Percentiles rank a stretch among this genome's conserved stretches.
Evolutionary conservation across 2,329 filamentous ascomycete species (phyloP).

Genomic region (Sordariomycetes sp.): DNA sequence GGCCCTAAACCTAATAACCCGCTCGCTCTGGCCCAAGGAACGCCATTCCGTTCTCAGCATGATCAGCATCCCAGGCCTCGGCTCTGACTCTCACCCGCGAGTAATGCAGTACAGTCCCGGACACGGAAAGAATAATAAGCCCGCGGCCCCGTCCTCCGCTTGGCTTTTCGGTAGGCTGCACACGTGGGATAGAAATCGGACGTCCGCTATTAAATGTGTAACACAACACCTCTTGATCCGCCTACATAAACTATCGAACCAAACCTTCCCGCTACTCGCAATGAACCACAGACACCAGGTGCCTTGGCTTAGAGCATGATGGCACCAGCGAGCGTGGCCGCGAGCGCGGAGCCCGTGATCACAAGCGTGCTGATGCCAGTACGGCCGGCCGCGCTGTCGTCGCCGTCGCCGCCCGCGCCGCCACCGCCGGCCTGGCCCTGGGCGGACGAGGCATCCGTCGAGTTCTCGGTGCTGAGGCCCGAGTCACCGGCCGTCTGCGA

Average conservation of each 20-base stretch:
- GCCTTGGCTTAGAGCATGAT: constrained; percentile 22
- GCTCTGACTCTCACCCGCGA: too few relatives aligned
- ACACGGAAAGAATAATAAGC: too few relatives aligned
- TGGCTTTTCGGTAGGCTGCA: background rate
- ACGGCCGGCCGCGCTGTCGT: background rate
- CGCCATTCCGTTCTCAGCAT: too few relatives aligned
- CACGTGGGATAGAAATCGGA: background rate
- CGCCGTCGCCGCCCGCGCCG: constrained; percentile 14
- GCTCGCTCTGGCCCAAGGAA: too few relatives aligned
- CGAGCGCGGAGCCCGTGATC: constrained; percentile 20
- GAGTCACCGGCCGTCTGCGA: constrained; percentile 40
- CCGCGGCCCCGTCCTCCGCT: too few relatives aligned
- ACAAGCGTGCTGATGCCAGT: constrained; percentile 17
- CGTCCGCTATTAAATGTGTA: background rate
- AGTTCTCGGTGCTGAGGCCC: constrained; percentile 33
- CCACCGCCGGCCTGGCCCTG: constrained; percentile 7
- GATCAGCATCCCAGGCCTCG: too few relatives aligned
- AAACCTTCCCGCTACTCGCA: background rate
- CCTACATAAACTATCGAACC: background rate
- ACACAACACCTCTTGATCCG: background rate
- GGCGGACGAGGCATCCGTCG: constrained; percentile 16
- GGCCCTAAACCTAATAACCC: too few relatives aligned
- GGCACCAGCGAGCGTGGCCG: constrained; percentile 26
- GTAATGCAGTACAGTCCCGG: too few relatives aligned
- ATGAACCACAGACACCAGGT: background rate